phyloP scores from a whole-genome alignment of 129 eudicot genomes.

The Smallanthus sonchifolius region DNA sequence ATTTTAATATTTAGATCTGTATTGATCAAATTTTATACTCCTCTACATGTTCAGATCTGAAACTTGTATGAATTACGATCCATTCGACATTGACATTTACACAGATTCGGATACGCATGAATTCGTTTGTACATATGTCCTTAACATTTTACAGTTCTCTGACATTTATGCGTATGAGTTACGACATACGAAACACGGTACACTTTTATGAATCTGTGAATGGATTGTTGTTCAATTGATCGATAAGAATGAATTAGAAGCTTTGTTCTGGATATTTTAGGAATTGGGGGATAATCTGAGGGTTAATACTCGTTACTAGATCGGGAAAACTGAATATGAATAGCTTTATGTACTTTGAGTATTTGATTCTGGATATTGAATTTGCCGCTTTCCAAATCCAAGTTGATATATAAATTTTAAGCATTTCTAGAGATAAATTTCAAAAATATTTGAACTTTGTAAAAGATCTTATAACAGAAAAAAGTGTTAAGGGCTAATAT shows the following conservation, averaged over 20 bases:
- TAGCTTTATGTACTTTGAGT: background rate
- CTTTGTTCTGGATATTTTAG: background rate
- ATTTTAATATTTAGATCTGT: background rate
- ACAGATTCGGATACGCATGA: background rate
- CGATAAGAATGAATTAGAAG: background rate
- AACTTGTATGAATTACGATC: background rate
- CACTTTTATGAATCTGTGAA: background rate
- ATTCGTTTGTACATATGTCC: background rate
- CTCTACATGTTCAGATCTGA: slow-evolving; percentile 23
- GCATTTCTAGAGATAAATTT: background rate
- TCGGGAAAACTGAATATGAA: background rate
- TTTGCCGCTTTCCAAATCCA: background rate
- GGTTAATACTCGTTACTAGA: background rate
- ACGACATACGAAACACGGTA: background rate
- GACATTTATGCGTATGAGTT: background rate
- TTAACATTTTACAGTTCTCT: background rate
- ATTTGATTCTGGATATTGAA: slow-evolving; percentile 2
- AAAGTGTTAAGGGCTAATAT: background rate
- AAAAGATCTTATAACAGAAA: background rate
- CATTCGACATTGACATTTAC: background rate
- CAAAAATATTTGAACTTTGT: background rate
- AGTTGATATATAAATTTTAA: background rate
- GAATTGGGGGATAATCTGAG: background rate
- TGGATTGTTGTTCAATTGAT: background rate
- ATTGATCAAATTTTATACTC: no score